Evolutionary conservation across 352 stramenopile species (phyloP).

Genomic region (Pythium aquatile): DNA sequence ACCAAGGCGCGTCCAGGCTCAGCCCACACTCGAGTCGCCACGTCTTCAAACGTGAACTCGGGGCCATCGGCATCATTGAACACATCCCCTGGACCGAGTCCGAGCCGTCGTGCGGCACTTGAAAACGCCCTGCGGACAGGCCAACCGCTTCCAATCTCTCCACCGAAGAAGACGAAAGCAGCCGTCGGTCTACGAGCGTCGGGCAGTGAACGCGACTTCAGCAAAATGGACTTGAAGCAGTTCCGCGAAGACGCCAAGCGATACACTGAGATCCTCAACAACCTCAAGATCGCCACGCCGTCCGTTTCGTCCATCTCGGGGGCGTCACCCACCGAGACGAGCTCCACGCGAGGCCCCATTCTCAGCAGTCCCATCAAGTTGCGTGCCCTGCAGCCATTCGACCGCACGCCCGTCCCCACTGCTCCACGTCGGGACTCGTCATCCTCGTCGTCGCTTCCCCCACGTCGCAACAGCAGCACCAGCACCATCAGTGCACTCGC

Average conservation of each 20-base stretch:
- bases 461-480: constrained; percentile 24
- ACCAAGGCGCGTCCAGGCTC: constrained; percentile 26
- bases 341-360: constrained; percentile 14
- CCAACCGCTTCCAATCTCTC: constrained; percentile 25
- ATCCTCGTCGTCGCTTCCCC: constrained; percentile 3
- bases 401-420: background rate
- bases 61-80: background rate
- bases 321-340: constrained; percentile 6
- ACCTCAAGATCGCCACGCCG: constrained; percentile 49
- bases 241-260: constrained; percentile 73
- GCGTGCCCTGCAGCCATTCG: constrained; percentile 1
- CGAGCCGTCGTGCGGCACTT: constrained; percentile 13
- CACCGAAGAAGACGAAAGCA: constrained; percentile 19
- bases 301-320: background rate
- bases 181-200: constrained; percentile 11
- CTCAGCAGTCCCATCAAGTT: constrained; percentile 26
- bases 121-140: constrained; percentile 28
- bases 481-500: constrained; percentile 19
- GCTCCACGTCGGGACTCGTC: background rate
- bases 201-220: constrained; percentile 30
- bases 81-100: constrained; percentile 11
- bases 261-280: constrained; percentile 74
- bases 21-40: constrained; percentile 3
- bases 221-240: constrained; percentile 25
- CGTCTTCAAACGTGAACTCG: background rate